Conservation (phyloP, 1,284 basidiomycete species). For the Cutaneotrichosporon spelunceum region DNA sequence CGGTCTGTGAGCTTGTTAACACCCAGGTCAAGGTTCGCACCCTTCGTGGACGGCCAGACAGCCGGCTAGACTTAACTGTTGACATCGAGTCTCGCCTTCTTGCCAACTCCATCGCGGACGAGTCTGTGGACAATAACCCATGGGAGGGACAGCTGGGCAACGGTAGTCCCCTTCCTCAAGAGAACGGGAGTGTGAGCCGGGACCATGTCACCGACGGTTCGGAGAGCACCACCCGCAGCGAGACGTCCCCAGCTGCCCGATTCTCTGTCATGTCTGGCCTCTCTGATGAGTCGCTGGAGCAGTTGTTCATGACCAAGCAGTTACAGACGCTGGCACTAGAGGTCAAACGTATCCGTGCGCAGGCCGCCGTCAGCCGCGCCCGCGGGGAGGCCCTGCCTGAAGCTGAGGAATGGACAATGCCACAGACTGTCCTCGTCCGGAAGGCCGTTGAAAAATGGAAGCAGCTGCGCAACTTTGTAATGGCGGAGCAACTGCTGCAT, state of each 20-base stretch:
- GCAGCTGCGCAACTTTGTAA: slow-evolving; percentile 74
- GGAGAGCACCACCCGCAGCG: slow-evolving; percentile 15
- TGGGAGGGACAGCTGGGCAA: slow-evolving; percentile 58
- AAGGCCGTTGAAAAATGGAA: slow-evolving; percentile 82
- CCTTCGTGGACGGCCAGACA: slow-evolving; percentile 61
- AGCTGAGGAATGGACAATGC: slow-evolving; percentile 60
- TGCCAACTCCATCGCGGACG: slow-evolving; percentile 34
- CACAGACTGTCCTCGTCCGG: slow-evolving; percentile 71
- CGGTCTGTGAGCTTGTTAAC: background rate
- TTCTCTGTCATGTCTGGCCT: background rate
- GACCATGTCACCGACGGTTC: background rate
- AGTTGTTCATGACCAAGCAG: slow-evolving; percentile 85
- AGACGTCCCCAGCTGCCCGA: background rate
- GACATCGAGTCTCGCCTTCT: slow-evolving; percentile 38
- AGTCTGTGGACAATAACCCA: slow-evolving; percentile 54
- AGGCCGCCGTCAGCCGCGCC: slow-evolving; percentile 68
- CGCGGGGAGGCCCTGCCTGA: slow-evolving; percentile 56
- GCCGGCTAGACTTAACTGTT: slow-evolving; percentile 35
- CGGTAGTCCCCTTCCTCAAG: background rate
- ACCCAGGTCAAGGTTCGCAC: slow-evolving; percentile 75
- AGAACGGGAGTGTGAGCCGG: background rate
- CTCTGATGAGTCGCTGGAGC: slow-evolving; percentile 76
- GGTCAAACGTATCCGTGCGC: slow-evolving; percentile 74
- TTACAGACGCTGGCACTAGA: slow-evolving; percentile 73
- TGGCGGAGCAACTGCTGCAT: slow-evolving; percentile 84